phyloP scores from a whole-genome alignment of 345 rosid genomes.

The Durio zibethinus region DNA sequence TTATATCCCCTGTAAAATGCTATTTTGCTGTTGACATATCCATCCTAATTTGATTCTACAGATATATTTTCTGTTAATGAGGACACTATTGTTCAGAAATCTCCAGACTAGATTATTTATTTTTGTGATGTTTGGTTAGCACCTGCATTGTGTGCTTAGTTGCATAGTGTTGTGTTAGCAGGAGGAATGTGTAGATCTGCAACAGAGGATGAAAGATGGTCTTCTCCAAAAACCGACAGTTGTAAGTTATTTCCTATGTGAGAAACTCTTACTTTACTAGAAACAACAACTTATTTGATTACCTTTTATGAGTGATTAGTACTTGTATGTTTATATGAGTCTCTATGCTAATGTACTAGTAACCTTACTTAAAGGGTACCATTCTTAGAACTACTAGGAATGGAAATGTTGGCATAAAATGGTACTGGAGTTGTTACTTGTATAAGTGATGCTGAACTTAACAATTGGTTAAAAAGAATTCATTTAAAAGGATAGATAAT shows the following conservation, averaged over 20 bases:
- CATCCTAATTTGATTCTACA: neutral
- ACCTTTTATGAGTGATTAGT: neutral
- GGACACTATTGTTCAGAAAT: neutral
- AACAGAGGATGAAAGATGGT: constrained; percentile 14
- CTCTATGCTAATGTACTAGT: neutral
- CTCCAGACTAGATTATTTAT: neutral
- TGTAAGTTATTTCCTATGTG: neutral
- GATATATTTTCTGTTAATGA: neutral
- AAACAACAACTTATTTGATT: neutral
- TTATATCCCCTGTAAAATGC: neutral
- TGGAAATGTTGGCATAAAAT: neutral
- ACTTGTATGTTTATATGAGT: neutral
- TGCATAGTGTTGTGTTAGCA: constrained; percentile 1
- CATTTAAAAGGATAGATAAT: neutral
- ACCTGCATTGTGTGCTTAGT: neutral
- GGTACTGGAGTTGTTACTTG: neutral
- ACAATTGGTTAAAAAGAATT: neutral
- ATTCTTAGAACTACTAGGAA: neutral
- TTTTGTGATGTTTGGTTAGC: neutral
- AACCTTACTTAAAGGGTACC: neutral
- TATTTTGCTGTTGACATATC: neutral
- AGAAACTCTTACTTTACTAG: neutral
- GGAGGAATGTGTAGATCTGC: constrained; percentile 12
- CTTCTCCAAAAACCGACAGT: constrained; percentile 5
- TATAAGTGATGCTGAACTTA: neutral